Base-by-base conservation (phyloP, 106 monocot genomes). In the Acorus gramineus region DNA sequence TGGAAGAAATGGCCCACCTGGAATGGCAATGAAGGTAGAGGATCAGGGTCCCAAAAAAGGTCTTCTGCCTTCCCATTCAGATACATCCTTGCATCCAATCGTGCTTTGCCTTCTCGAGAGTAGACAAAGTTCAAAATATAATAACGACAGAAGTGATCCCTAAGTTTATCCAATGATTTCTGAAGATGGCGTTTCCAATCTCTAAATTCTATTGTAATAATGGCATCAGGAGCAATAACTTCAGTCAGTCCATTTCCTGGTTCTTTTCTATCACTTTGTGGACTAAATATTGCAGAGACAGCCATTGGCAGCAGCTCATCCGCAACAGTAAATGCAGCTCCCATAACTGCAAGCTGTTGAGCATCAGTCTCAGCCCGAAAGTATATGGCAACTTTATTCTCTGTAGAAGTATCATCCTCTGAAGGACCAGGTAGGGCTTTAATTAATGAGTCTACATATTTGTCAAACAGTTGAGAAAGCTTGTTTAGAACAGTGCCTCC, bases 121-220 rank as follows among this genome's bases (percentile, higher is more conserved):
- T 95, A 95, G 65, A 95, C 78, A 60, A 95, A 95, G 56, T 72
- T 90, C 52, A 95, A 77, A n/a, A 95, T 78, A 76, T 95, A 90
- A 66, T 90, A 86, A 69, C 84, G 74, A 67, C 95, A 90, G 56
- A 95, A 90, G 76, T 87, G 84, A 62, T 95, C 95, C 70, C 82
- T 84, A 44, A 95, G 86, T 67, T 90, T 95, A 52, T 90, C 95
- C 65, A 87, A 65, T 60, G 84, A 90, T 53, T 85, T 82, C 46
- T 86, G 86, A 44, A 95, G 78, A 72, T 80, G 82, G 9, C 90
- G 81, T 57, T 71, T 86, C 95, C 90, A 90, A 46, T 95, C 90
- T 71, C 85, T 95, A 64, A 87, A 84, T 54, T 85, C 90, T 7
- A 70, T 49, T 14, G 70, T 56, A 50, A 53, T 73, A 77, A 80